Percentiles rank a stretch among this genome's conserved stretches.
Evolutionary conservation across 352 stramenopile species (phyloP).

Genomic region (Phytopythium montanum): DNA sequence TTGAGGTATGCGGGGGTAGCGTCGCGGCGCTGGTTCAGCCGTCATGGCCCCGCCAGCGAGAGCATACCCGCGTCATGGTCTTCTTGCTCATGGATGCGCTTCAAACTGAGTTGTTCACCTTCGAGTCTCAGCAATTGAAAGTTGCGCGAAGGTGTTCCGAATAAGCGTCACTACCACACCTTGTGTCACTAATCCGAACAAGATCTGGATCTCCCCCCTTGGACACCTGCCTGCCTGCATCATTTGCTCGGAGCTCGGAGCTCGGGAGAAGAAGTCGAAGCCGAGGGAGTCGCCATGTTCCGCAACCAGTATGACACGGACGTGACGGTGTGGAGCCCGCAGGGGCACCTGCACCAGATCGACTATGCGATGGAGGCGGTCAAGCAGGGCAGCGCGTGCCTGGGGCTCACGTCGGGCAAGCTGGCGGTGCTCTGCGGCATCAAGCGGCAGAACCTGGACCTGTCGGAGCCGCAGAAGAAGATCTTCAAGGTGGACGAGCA

Average conservation of each 20-base stretch:
- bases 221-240: too few relatives aligned
- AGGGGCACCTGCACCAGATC: constrained; percentile 98
- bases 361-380: constrained; percentile 96
- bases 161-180: background rate
- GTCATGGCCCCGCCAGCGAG: background rate
- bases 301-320: constrained; percentile 99
- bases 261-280: background rate
- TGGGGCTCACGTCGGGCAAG: constrained; percentile 93
- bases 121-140: background rate
- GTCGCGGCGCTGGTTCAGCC: background rate
- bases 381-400: constrained; percentile 95
- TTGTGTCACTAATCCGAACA: too few relatives aligned
- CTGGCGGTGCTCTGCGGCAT: constrained; percentile 92
- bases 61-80: constrained; percentile 11
- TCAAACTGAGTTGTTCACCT: background rate
- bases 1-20: background rate
- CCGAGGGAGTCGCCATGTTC: constrained; percentile 86
- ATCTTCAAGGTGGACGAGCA: constrained; percentile 99
- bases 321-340: constrained; percentile 98
- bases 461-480: constrained; percentile 98
- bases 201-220: too few relatives aligned
- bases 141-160: background rate
- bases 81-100: constrained; percentile 2
- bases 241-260: background rate
- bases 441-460: constrained; percentile 81